Evolutionary conservation across 495 filamentous ascomycete species (phyloP).

Genomic region (Neurospora hispaniola): DNA sequence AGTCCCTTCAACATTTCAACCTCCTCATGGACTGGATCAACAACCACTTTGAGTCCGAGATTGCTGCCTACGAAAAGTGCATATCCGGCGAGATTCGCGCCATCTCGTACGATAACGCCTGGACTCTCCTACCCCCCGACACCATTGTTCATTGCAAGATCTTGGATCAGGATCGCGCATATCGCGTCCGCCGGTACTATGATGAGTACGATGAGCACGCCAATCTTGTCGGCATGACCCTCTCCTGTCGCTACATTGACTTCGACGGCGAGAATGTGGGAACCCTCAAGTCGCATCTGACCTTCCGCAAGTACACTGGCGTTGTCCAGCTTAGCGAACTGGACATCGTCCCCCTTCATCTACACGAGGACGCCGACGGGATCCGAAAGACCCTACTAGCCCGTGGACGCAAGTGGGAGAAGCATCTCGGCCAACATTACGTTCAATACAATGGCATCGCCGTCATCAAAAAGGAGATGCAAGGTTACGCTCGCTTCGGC

Average conservation of each 20-base stretch:
- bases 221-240: neutral
- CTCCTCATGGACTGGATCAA: slow-evolving; percentile 28
- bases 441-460: slow-evolving; percentile 21
- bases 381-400: slow-evolving; percentile 13
- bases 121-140: slow-evolving; percentile 25
- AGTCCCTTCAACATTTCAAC: slow-evolving; percentile 17
- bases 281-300: slow-evolving; percentile 8
- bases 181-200: slow-evolving; percentile 9
- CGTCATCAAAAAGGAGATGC: slow-evolving; percentile 11
- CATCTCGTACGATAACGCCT: slow-evolving; percentile 25
- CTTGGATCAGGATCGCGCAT: slow-evolving; percentile 19
- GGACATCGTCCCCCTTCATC: slow-evolving; percentile 15
- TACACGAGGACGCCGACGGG: slow-evolving; percentile 13
- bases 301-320: slow-evolving; percentile 19
- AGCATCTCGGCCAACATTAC: slow-evolving; percentile 20
- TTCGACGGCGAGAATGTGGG: slow-evolving; percentile 27
- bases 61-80: slow-evolving; percentile 22
- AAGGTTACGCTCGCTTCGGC: slow-evolving; percentile 16
- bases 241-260: slow-evolving; percentile 16
- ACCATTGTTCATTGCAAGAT: slow-evolving; percentile 18
- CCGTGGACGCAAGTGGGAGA: slow-evolving; percentile 26
- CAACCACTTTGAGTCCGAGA: slow-evolving; percentile 22
- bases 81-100: slow-evolving; percentile 12
- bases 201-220: slow-evolving; percentile 11
- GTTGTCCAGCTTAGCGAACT: slow-evolving; percentile 18